A percentile compares a stretch with the other conserved stretches of the same genome.
These are phyloP conservation scores for Spinellus fusiger DNA, from an alignment of 192 early-diverging fungal species.

Conservation along the genomic window DNA sequence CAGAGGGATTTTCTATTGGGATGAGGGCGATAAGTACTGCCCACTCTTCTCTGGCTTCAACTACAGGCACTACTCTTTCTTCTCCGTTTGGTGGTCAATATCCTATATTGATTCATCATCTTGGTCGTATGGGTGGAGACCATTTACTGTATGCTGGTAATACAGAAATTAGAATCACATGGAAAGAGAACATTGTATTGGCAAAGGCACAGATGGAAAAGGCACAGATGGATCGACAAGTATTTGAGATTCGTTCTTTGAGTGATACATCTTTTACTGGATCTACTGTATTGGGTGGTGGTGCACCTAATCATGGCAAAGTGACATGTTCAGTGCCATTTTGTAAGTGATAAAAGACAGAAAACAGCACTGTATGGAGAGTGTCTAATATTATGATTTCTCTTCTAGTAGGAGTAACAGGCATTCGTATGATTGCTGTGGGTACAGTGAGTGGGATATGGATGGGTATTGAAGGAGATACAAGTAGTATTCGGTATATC, in stretches of 20 bases:
- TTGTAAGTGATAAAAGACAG: constrained; percentile 32
- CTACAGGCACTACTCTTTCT: constrained; percentile 21
- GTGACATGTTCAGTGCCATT: constrained; percentile 52
- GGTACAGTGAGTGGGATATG: constrained; percentile 84
- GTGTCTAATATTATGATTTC: no score
- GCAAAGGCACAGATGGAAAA: constrained; percentile 40
- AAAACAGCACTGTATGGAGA: no score
- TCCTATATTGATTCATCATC: constrained; percentile 65
- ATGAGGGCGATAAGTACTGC: constrained; percentile 14
- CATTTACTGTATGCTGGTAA: constrained; percentile 70
- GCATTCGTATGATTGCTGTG: constrained; percentile 62
- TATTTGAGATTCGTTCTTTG: constrained; percentile 48
- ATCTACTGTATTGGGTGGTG: constrained; percentile 18
- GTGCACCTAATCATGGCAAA: constrained; percentile 37
- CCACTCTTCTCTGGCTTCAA: constrained; percentile 3
- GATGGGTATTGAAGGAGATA: constrained; percentile 56
- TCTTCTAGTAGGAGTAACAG: constrained; percentile 17
- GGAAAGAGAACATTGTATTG: constrained; percentile 75
- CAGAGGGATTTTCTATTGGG: constrained; percentile 13
- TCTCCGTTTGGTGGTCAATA: constrained; percentile 38
- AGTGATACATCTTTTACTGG: constrained; percentile 42
- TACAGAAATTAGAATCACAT: constrained; percentile 62
- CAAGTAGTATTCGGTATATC: constrained; percentile 32
- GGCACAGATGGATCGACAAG: constrained; percentile 20
- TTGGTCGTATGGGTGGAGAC: constrained; percentile 66